Conservation (phyloP, 169 alveolate species). For the Eimeria tenella region DNA sequence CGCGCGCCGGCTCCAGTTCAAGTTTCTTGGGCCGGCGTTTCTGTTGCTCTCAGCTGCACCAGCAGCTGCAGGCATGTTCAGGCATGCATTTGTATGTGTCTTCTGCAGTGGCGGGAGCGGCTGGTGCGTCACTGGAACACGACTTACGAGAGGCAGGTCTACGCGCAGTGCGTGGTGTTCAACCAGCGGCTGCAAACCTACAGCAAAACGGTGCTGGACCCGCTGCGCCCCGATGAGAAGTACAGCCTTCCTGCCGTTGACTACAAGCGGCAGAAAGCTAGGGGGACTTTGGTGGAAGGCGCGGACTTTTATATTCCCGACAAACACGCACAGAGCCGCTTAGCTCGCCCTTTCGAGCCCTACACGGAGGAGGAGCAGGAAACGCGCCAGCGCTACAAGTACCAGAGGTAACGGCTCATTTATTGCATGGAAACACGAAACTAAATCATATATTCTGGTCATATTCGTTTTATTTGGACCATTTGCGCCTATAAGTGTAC, state of each 20-base stretch:
- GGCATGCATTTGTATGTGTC: too few relatives aligned
- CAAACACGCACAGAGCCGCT: conserved; percentile 86
- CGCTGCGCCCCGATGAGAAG: conserved; percentile 86
- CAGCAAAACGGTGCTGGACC: conserved; percentile 86
- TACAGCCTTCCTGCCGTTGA: conserved; percentile 88
- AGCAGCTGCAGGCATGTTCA: too few relatives aligned
- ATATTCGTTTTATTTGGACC: neutral
- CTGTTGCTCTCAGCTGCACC: too few relatives aligned
- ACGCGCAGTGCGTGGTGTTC: conserved; percentile 83
- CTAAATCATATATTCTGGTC: neutral
- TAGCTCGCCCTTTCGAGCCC: conserved; percentile 89
- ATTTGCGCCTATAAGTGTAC: neutral
- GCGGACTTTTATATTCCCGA: conserved; percentile 89
- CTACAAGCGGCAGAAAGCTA: conserved; percentile 89
- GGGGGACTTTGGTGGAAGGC: conserved; percentile 92
- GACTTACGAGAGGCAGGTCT: conserved; percentile 82
- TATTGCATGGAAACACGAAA: too few relatives aligned
- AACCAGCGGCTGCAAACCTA: conserved; percentile 85
- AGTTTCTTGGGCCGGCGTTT: too few relatives aligned
- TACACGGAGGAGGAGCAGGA: conserved; percentile 90
- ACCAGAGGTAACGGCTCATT: conserved; percentile 80
- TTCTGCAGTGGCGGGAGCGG: conserved; percentile 32
- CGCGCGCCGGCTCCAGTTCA: too few relatives aligned
- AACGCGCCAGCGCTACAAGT: conserved; percentile 86
- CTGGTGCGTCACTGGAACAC: conserved; percentile 87